Evolutionary conservation across 2,329 filamentous ascomycete genomes (phyloP), one percentile per base, ranked within the genome.

Genomic region (Scedosporium aurantiacum): DNA sequence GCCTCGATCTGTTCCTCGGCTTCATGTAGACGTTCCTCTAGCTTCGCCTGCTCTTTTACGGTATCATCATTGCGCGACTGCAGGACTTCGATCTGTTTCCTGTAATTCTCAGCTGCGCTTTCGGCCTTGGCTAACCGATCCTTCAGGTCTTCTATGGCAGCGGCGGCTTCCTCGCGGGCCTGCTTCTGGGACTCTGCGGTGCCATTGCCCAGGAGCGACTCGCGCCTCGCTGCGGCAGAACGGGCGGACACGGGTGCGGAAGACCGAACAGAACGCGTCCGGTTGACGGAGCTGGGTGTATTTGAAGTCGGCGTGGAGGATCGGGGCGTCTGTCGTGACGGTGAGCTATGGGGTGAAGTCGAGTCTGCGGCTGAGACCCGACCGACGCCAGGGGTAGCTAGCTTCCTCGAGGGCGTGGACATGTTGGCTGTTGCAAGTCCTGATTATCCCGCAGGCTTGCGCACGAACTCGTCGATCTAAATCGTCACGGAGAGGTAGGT

Each of bases 11-110:
- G 86, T 72, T 93, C 90, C 64, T 94, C 91, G 69, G 85, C 86
- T 73, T 96, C 92, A 71, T 97, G 92, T 55, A 89, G 80, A 65
- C 85, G 86, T 72, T 97, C 93, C 73, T 99, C 94, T 41, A 97
- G 77, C 75, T 89, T 90, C 60, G 84, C 84, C 69, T 96, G 92
- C 72, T 97, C 91, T 66, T 84, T 83, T 62, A 88, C 76, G 55
- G 91, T 85, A 67, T 97, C 93, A 70, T 97, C 91, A 6, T 97
- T 81, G 67, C 90, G 86, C 66, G 88, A 82, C 75, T 96, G 91
- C 66, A 97, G 77, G 55, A 96, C 87, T 63, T 94, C 89, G 61
- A 86, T 78, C 75, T 97, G 91, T 73, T 92, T 93, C 75, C 88
- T 86, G 72, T 86, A 88, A 68, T 91, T 86, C 67, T 94, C 90